phyloP scores from a whole-genome alignment of 176 grass and related monocot species.

The Lolium rigidum region DNA sequence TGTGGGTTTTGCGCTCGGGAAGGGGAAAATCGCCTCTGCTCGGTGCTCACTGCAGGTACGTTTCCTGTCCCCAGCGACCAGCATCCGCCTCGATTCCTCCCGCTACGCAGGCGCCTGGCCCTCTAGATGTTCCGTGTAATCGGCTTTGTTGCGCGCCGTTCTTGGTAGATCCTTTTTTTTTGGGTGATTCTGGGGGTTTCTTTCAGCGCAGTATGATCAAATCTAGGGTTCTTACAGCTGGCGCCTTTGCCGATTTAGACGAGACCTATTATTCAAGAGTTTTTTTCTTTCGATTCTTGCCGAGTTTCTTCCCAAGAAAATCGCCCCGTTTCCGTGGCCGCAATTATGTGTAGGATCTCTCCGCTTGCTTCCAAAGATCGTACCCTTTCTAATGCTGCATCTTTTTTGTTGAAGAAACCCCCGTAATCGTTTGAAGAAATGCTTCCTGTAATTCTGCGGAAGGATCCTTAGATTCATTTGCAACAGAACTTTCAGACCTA shows the following conservation, averaged over 20 bases:
- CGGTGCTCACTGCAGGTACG: not conserved
- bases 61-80: not conserved
- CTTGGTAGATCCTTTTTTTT: not conserved
- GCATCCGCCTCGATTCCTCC: not conserved
- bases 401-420: not conserved
- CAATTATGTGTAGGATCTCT: not conserved
- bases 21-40: not conserved
- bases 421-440: not conserved
- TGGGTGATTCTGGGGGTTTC: not conserved
- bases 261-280: not conserved
- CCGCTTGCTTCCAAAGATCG: not conserved
- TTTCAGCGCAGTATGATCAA: not conserved
- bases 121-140: not conserved
- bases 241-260: not conserved
- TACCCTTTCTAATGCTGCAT: not conserved
- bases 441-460: not conserved
- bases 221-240: slow-evolving; percentile 3
- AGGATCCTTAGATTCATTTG: not conserved
- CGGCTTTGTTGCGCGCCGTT: too few relatives aligned
- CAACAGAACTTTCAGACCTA: not conserved
- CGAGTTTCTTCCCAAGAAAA: not conserved
- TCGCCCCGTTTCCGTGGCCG: not conserved
- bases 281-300: not conserved
- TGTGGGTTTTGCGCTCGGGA: not conserved
- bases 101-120: not conserved